phyloP scores from a whole-genome alignment of 371 early-diverging fungal species.

The Umbelopsis sp. region DNA sequence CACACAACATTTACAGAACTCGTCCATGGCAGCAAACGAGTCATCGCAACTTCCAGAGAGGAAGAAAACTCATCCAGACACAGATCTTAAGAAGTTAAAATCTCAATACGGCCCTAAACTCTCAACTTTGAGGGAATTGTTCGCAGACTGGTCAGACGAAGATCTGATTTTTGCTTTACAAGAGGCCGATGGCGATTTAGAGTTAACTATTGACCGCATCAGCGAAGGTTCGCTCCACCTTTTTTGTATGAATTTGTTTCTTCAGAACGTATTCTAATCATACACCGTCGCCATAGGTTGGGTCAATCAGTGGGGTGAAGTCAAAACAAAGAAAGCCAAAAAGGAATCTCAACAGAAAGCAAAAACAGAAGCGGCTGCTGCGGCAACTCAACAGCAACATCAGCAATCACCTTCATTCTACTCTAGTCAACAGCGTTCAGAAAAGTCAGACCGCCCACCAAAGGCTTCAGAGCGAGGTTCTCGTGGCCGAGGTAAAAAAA shows the following conservation, averaged over 20 bases:
- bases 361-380: constrained; percentile 30
- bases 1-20: constrained; percentile 17
- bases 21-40: constrained; percentile 19
- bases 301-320: constrained; percentile 91
- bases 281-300: constrained; percentile 61
- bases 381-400: constrained; percentile 32
- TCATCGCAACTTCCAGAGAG: constrained; percentile 16
- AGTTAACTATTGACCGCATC: constrained; percentile 79
- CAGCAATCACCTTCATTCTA: constrained; percentile 23
- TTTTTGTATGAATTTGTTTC: background rate
- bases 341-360: constrained; percentile 52
- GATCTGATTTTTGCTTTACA: constrained; percentile 83
- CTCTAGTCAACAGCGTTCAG: constrained; percentile 23
- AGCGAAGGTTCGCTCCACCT: constrained; percentile 71
- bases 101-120: constrained; percentile 65
- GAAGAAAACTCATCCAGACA: constrained; percentile 17
- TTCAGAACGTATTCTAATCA: background rate
- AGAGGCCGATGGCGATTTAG: constrained; percentile 87
- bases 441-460: constrained; percentile 19
- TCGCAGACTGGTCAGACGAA: constrained; percentile 88
- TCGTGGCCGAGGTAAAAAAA: constrained; percentile 37
- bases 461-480: constrained; percentile 2
- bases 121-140: constrained; percentile 77
- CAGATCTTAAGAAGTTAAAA: constrained; percentile 62
- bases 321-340: constrained; percentile 78